Base-by-base conservation (phyloP, 2,329 filamentous ascomycete species). In the Triangularia setosa region DNA sequence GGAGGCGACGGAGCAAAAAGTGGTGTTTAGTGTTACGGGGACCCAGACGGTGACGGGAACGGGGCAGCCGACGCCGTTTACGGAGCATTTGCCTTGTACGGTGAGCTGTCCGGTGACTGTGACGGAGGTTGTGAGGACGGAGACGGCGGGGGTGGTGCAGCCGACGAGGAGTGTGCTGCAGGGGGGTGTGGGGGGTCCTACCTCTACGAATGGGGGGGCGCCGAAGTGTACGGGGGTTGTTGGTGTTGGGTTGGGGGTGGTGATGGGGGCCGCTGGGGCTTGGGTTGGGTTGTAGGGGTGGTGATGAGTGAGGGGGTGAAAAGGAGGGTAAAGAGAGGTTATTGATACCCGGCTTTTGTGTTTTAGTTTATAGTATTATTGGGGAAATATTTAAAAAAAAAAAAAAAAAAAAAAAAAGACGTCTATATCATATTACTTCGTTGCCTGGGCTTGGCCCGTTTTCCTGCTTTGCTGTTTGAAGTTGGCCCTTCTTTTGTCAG, bases 31-130 rank as follows among this genome's bases (percentile, higher is more conserved):
- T 0, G 66, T 58, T 24, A 65, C 59, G 52, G 68, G 68, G 1
- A 60, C 58, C 2, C 2, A 53, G 35, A 60, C 72, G 0, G 69
- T 65, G 16, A 72, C 74, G 5, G 69, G 64, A 8, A 48, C 58
- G 4, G 69, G 63, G 0, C 64, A 60, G 1, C 63, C 69, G 7
- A 64, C 70, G 5, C 75, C 75, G 0, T 83, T 81, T 66, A 79
- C 79, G 0, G 76, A 74, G 0, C 76, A 75, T 6, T 74, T 82
- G 57, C 80, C 81, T 0, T 83, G 80, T 62, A 79, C 77, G 9
- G 64, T 48, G 2, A 63, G 44, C 16, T 68, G 68, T 28, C 63
- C 63, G 3, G 55, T 54, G 11, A 52, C 30, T 5, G 55, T 54
- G 11, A 52, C 30, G 7, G 28, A 55, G n/a, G 16, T 28, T 16